These are phyloP conservation scores for Acrodontium crateriforme DNA, from an alignment of 2,329 filamentous ascomycete genomes.

Conservation along the genomic window DNA sequence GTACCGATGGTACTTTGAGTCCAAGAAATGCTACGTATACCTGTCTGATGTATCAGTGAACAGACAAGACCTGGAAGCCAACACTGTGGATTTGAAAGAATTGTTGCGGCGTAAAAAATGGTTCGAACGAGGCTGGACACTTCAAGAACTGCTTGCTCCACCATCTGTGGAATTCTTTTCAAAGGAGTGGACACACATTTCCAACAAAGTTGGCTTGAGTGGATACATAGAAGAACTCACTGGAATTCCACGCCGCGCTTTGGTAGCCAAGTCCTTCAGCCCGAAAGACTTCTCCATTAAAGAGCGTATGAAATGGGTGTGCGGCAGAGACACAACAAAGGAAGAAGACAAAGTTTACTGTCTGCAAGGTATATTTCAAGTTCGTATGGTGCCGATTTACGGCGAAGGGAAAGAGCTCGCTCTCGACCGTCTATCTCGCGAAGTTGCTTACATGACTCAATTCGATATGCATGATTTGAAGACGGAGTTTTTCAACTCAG, in stretches of 20 bases:
- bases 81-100: neutral
- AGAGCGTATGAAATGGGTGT: conserved; percentile 7
- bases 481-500: neutral
- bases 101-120: conserved; percentile 5
- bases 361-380: conserved; percentile 30
- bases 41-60: conserved; percentile 4
- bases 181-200: conserved; percentile 8
- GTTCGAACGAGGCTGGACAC: conserved; percentile 10
- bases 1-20: conserved; percentile 10
- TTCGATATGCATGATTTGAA: neutral
- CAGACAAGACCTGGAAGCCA: neutral
- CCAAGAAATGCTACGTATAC: conserved; percentile 8
- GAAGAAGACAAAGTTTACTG: conserved; percentile 32
- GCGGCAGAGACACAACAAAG: conserved; percentile 5
- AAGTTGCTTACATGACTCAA: conserved; percentile 1
- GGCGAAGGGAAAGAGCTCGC: conserved; percentile 21
- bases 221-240: conserved; percentile 12
- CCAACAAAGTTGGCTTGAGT: conserved; percentile 5
- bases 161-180: conserved; percentile 5
- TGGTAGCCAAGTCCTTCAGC: conserved; percentile 4
- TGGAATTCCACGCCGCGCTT: conserved; percentile 11
- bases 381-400: conserved; percentile 32
- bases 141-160: conserved; percentile 10
- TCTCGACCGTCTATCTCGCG: conserved; percentile 22
- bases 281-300: conserved; percentile 9